A percentile compares a stretch with the other conserved stretches of the same genome.
Conservation (phyloP, 768 basidiomycete genomes). For the Kwoniella sp. region DNA sequence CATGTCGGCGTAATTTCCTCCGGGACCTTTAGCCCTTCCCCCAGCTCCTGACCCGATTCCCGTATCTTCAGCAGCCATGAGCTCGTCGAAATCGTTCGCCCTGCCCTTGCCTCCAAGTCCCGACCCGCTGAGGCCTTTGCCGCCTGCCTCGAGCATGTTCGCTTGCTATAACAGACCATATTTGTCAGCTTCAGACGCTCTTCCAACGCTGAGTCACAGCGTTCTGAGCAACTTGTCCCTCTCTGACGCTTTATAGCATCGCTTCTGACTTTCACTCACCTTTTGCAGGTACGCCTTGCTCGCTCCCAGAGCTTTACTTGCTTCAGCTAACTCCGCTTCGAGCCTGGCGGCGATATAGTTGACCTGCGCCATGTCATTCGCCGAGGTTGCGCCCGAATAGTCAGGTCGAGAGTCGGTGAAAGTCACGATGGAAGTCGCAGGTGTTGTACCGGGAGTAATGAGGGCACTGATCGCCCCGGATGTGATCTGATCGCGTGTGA, state of each 20-base stretch:
- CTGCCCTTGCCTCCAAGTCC: constrained; percentile 6
- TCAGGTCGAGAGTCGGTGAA: constrained; percentile 28
- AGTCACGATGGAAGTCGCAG: constrained; percentile 28
- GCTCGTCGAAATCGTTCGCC: constrained; percentile 22
- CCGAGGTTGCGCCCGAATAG: not conserved
- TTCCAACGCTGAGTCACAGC: too few relatives aligned
- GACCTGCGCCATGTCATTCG: constrained; percentile 14
- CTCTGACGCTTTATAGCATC: too few relatives aligned
- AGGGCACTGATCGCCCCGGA: constrained; percentile 14
- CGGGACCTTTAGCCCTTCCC: constrained; percentile 12
- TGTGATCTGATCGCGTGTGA: constrained; percentile 26
- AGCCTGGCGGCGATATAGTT: constrained; percentile 22
- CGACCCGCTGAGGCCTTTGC: constrained; percentile 2
- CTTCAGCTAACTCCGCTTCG: constrained; percentile 25
- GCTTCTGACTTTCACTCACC: constrained; percentile 11
- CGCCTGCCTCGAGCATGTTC: constrained; percentile 16
- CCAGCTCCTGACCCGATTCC: not conserved
- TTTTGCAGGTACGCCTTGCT: constrained; percentile 37
- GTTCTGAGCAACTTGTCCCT: too few relatives aligned
- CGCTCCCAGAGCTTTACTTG: constrained; percentile 26
- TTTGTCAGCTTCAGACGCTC: too few relatives aligned
- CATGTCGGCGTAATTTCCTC: constrained; percentile 23
- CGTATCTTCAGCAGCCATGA: constrained; percentile 29
- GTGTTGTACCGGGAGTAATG: constrained; percentile 10
- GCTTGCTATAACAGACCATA: constrained; percentile 18